These are phyloP conservation scores for Blepharisma japonicum DNA, from an alignment of 73 alveolate genomes.

Conservation along the genomic window DNA sequence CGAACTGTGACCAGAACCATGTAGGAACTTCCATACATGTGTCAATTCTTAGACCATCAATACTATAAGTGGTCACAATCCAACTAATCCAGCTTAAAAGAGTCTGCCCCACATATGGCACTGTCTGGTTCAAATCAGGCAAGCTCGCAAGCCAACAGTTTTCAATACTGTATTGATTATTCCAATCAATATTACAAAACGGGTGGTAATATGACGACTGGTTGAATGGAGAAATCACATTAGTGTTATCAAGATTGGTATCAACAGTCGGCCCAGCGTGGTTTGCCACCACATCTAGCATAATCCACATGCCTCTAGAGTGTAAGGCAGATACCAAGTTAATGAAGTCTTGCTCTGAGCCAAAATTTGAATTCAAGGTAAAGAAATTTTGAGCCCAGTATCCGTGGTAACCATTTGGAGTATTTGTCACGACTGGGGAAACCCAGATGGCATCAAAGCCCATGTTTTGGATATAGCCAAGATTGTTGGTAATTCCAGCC, in stretches of 20 bases:
- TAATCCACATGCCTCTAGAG: conserved; percentile 62
- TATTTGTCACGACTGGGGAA: conserved; percentile 80
- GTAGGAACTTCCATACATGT: conserved; percentile 80
- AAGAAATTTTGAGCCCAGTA: conserved; percentile 77
- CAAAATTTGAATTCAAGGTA: conserved; percentile 75
- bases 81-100: conserved; percentile 70
- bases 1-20: conserved; percentile 78
- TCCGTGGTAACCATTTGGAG: conserved; percentile 73
- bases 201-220: conserved; percentile 78
- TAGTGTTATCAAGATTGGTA: conserved; percentile 45
- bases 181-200: conserved; percentile 75
- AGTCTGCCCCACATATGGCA: conserved; percentile 68
- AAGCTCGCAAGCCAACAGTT: conserved; percentile 77
- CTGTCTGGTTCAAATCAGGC: conserved; percentile 86
- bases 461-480: conserved; percentile 66
- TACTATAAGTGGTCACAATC: conserved; percentile 48
- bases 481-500: conserved; percentile 50
- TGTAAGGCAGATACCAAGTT: conserved; percentile 61
- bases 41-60: conserved; percentile 90
- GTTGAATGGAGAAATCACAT: conserved; percentile 64
- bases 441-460: conserved; percentile 88
- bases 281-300: conserved; percentile 90
- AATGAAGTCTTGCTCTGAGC: conserved; percentile 68
- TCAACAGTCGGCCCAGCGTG: conserved; percentile 75
- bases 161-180: conserved; percentile 71